phyloP scores from a whole-genome alignment of 2,329 filamentous ascomycete species.

The Xenosphaeropsis pyriputrescens region DNA sequence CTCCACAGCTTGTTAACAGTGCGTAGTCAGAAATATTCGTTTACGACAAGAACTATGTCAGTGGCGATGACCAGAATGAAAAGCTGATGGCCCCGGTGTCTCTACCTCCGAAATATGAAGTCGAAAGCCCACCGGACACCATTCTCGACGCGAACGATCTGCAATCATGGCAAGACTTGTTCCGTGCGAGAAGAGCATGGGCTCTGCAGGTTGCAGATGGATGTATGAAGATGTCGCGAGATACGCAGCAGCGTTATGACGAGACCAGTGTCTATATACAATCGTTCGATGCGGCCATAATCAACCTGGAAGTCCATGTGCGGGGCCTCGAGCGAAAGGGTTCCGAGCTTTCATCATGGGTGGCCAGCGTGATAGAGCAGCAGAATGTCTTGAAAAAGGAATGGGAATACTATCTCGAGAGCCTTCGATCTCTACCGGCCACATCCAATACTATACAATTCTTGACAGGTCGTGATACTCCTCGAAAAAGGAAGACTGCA shows the following conservation, averaged over 20 bases:
- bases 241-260: constrained; percentile 48
- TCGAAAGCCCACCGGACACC: constrained; percentile 63
- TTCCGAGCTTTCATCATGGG: constrained; percentile 56
- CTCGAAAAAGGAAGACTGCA: constrained; percentile 29
- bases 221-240: constrained; percentile 48
- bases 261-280: constrained; percentile 67
- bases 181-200: constrained; percentile 70
- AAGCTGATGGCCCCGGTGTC: constrained; percentile 32
- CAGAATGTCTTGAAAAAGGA: constrained; percentile 46
- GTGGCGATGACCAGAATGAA: constrained; percentile 26
- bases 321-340: constrained; percentile 59
- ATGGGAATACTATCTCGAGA: constrained; percentile 54
- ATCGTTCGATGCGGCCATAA: constrained; percentile 71
- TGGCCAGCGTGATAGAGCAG: constrained; percentile 50
- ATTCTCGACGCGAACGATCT: constrained; percentile 69
- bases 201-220: constrained; percentile 54
- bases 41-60: constrained; percentile 60
- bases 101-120: constrained; percentile 36
- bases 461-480: constrained; percentile 36
- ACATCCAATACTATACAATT: constrained; percentile 51
- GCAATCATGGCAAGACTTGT: constrained; percentile 77
- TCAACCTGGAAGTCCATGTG: constrained; percentile 67
- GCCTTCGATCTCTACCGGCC: constrained; percentile 49
- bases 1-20: constrained; percentile 6
- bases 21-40: constrained; percentile 74